Evolutionary conservation across 2,329 filamentous ascomycete species (phyloP).

Genomic region (Ilyonectria destructans): DNA sequence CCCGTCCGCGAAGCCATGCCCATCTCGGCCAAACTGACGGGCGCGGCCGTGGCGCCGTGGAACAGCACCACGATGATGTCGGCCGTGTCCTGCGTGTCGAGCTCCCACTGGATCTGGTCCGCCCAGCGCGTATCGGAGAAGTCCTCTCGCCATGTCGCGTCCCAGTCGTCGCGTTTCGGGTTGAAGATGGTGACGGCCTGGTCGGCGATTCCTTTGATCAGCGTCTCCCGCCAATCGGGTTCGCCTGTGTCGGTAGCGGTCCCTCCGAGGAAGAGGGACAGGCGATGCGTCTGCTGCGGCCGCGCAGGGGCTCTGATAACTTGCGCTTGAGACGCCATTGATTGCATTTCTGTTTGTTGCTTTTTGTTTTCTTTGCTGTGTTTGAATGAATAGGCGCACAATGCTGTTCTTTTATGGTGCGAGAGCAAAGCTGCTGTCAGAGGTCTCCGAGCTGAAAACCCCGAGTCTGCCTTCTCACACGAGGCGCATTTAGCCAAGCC

Average conservation of each 20-base stretch:
- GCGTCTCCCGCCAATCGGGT: conserved; percentile 67
- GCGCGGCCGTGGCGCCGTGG: conserved; percentile 66
- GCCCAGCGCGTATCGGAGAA: conserved; percentile 62
- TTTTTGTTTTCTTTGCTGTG: background rate
- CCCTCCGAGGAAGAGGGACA: conserved; percentile 72
- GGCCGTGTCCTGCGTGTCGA: conserved; percentile 68
- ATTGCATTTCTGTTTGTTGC: background rate
- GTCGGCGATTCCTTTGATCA: conserved; percentile 60
- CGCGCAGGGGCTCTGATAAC: conserved; percentile 21
- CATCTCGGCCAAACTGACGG: conserved; percentile 74
- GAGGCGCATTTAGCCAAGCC: background rate
- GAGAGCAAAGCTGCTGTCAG: background rate
- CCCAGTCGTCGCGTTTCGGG: conserved; percentile 72
- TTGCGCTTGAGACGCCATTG: conserved; percentile 12
- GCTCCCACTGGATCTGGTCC: conserved; percentile 75
- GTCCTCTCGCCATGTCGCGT: conserved; percentile 67
- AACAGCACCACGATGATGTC: conserved; percentile 73
- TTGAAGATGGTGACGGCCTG: conserved; percentile 71
- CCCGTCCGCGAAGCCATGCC: conserved; percentile 65
- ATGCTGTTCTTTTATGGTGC: background rate
- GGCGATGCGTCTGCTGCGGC: conserved; percentile 3
- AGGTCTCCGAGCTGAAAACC: background rate
- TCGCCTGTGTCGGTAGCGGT: conserved; percentile 62
- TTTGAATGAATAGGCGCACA: background rate
- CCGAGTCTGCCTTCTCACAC: background rate